Conservation (phyloP, 2,329 filamentous ascomycete species). For the Aspergillus ochraceoroseus region DNA sequence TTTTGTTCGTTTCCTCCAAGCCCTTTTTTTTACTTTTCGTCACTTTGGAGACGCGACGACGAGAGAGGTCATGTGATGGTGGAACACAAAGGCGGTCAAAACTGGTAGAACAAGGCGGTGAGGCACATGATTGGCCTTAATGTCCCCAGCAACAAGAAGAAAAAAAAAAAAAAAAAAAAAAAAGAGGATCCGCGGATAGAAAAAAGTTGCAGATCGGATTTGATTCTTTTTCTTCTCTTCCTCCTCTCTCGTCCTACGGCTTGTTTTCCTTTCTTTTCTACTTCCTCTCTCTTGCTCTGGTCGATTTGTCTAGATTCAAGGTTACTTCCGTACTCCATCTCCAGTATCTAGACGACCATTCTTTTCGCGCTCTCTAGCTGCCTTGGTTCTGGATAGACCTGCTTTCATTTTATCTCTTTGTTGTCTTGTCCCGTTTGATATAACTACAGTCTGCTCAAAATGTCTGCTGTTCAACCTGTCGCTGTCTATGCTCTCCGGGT, state of each 20-base stretch:
- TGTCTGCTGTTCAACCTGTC: conserved; percentile 55
- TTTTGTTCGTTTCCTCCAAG: no score
- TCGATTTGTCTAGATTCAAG: conserved; percentile 2
- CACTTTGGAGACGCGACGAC: conserved; percentile 5
- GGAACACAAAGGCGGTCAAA: conserved; percentile 8
- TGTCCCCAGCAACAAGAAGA: conserved; percentile 17
- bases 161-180: conserved; percentile 17
- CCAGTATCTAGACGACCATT: conserved; percentile 10
- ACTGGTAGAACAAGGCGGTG: background rate
- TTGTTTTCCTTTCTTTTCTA: conserved; percentile 6
- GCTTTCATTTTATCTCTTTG: no score
- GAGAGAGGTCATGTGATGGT: conserved; percentile 18
- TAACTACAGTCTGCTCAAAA: conserved; percentile 28
- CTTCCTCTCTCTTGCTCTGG: conserved; percentile 8
- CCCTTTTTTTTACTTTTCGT: no score
- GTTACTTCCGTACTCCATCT: background rate
- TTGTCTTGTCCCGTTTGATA: conserved; percentile 24
- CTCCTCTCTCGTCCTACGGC: conserved; percentile 1
- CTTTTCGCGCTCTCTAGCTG: conserved; percentile 2
- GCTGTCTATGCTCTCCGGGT: conserved; percentile 90
- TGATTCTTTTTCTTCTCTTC: conserved; percentile 11
- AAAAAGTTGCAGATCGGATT: conserved; percentile 11
- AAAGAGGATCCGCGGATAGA: conserved; percentile 9
- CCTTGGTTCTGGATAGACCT: conserved; percentile 9
- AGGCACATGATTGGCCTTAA: conserved; percentile 10